Conservation (phyloP, 371 early-diverging fungal genomes). For the Syncephalastrum racemosum region DNA sequence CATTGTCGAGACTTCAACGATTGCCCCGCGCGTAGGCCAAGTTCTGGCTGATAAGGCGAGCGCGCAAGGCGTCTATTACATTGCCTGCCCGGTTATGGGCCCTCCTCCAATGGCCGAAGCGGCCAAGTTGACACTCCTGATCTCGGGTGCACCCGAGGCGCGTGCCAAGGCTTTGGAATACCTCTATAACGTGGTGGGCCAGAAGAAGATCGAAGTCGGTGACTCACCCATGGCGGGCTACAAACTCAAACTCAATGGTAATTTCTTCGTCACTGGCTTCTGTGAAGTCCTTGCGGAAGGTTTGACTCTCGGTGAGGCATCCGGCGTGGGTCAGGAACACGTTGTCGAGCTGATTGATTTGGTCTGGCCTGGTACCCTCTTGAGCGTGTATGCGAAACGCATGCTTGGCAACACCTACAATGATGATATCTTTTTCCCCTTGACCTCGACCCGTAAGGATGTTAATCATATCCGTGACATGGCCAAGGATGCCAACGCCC, state of each 20-base stretch:
- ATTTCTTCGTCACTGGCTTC: constrained; percentile 58
- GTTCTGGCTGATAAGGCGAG: constrained; percentile 14
- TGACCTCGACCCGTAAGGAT: constrained; percentile 38
- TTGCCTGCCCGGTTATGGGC: constrained; percentile 47
- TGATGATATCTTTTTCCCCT: constrained; percentile 28
- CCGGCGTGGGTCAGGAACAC: constrained; percentile 54
- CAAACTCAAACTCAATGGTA: constrained; percentile 65
- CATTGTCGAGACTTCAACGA: constrained; percentile 45
- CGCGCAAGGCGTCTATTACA: constrained; percentile 15
- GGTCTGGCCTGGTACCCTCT: constrained; percentile 48
- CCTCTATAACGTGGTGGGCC: constrained; percentile 37
- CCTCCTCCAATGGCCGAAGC: constrained; percentile 35
- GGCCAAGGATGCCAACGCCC: constrained; percentile 24
- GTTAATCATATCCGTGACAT: constrained; percentile 33
- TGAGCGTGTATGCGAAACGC: constrained; percentile 32
- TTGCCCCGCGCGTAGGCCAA: constrained; percentile 26
- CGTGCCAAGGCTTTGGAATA: constrained; percentile 19
- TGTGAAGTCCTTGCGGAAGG: constrained; percentile 70
- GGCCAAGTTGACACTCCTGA: constrained; percentile 28
- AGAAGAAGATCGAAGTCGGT: constrained; percentile 46
- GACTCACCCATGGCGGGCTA: constrained; percentile 41
- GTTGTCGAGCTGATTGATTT: constrained; percentile 56
- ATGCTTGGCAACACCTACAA: constrained; percentile 37
- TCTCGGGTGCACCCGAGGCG: constrained; percentile 24
- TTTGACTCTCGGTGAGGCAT: constrained; percentile 64